Percentiles rank a stretch among this genome's conserved stretches.
Conservation (phyloP, 2,329 filamentous ascomycete species). For the Scortechinia acanthostroma region DNA sequence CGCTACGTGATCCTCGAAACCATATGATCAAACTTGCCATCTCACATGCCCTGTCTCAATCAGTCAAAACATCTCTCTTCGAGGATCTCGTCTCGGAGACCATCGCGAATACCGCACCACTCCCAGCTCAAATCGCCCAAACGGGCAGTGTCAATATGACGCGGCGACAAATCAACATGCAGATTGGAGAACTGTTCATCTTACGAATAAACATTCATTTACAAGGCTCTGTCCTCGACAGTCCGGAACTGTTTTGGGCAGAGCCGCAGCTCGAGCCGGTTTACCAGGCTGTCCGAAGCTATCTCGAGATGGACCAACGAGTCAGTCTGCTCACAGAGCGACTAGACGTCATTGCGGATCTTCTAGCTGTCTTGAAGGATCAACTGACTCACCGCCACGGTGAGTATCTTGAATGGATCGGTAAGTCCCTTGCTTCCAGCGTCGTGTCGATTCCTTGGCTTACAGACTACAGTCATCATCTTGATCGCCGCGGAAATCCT, state of each 20-base stretch:
- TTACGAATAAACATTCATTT: constrained; percentile 95
- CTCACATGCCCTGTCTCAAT: constrained; percentile 83
- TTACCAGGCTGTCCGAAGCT: constrained; percentile 89
- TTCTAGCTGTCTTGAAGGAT: constrained; percentile 88
- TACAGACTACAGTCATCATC: constrained; percentile 71
- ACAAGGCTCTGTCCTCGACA: constrained; percentile 92
- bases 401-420: constrained; percentile 84
- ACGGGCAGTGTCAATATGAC: constrained; percentile 88
- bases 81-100: constrained; percentile 92
- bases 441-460: not conserved
- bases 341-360: constrained; percentile 84
- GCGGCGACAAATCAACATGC: constrained; percentile 93
- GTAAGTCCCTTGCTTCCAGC: constrained; percentile 43
- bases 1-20: constrained; percentile 82
- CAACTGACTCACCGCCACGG: constrained; percentile 89
- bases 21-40: constrained; percentile 98
- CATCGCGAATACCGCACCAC: constrained; percentile 85
- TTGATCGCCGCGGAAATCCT: constrained; percentile 93
- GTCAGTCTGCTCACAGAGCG: constrained; percentile 83
- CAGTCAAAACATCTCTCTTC: constrained; percentile 74
- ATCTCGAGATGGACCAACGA: constrained; percentile 95
- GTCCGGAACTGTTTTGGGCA: constrained; percentile 95
- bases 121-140: constrained; percentile 83
- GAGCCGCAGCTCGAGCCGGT: constrained; percentile 94
- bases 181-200: constrained; percentile 97